Evolutionary conservation across 1,284 basidiomycete genomes (phyloP).

Genomic region (Pseudozyma sp.): DNA sequence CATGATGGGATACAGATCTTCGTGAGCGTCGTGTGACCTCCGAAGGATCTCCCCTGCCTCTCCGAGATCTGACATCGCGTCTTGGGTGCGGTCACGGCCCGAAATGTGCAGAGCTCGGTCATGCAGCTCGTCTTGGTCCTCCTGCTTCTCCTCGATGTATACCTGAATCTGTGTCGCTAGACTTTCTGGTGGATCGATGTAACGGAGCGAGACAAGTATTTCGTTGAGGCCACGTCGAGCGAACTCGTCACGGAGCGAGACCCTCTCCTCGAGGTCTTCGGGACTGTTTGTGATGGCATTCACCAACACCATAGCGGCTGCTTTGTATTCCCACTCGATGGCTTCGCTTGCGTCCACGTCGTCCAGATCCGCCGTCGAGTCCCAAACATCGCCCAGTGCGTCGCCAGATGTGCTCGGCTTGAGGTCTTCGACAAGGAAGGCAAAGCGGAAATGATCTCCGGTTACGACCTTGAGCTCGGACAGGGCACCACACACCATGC

Average conservation of each 20-base stretch:
- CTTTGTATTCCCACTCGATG: conserved; percentile 81
- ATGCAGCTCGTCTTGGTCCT: conserved; percentile 83
- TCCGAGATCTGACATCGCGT: conserved; percentile 35
- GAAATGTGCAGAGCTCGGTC: conserved; percentile 39
- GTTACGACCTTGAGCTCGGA: conserved; percentile 81
- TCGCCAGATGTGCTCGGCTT: conserved; percentile 72
- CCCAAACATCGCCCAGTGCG: conserved; percentile 69
- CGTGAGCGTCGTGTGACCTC: conserved; percentile 49
- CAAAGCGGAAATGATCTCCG: conserved; percentile 83
- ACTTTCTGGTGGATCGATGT: conserved; percentile 80
- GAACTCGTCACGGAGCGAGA: conserved; percentile 83
- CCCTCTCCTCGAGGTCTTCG: conserved; percentile 80
- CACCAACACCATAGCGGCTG: conserved; percentile 78
- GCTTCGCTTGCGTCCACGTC: conserved; percentile 38
- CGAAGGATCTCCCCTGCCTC: conserved; percentile 48
- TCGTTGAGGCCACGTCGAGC: conserved; percentile 83
- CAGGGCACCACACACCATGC: conserved; percentile 79
- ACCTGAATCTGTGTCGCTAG: conserved; percentile 81
- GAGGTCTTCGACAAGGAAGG: conserved; percentile 78
- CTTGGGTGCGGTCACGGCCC: conserved; percentile 21
- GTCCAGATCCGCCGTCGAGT: conserved; percentile 43
- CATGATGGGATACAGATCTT: conserved; percentile 65
- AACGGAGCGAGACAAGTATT: conserved; percentile 80
- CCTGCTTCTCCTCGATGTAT: conserved; percentile 87
- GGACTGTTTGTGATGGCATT: conserved; percentile 84